Evolutionary conservation across 768 basidiomycete species (phyloP), one percentile per base, ranked within the genome.

Genomic region (Ephemerocybe angulata): DNA sequence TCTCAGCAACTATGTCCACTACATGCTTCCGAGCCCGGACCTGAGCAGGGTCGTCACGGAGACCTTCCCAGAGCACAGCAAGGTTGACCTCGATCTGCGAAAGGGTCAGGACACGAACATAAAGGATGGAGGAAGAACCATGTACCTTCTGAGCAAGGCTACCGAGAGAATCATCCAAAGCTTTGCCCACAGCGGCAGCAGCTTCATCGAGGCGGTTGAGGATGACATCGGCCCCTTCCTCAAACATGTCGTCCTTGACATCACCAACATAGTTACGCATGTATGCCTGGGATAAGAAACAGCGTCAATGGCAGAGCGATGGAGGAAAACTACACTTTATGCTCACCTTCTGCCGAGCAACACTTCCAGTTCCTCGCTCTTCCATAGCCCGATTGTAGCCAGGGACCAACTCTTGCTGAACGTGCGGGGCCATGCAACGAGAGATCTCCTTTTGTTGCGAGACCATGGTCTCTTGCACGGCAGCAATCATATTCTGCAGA

Each of bases 391-490:
- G 67, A 49, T 79, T 65, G 61, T 86, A 86, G 0, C 80, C 82
- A 6, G 78, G 75, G 10, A 70, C 24, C 11, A 85, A 70, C 58
- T 80, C 75, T 10, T 63, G 62, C 58, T 82, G 80, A 12, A 86
- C 76, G 61, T 83, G 79, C 15, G 83, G 83, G 11, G 81, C 74
- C 55, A 86, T 70, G 58, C 73, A 79, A 19, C 83, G 72, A 0
- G 83, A 84, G 5, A 82, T 70, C 50, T 84, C 81, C 66, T 85
- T 85, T 66, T 85, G 84, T 57, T 83, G 72, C 15, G 60, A 69
- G 58, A 70, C 73, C 68, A 85, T 71, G 3, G 79, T 76, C 47
- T 80, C 77, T 29, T 70, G 68, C 3, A 85, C 81, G 25, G 74
- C 63, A 12, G 73, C 75, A 51, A 84, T 68, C 2, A 77, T 74